A percentile compares a stretch with the other conserved stretches of the same genome.
Evolutionary conservation across 2,329 filamentous ascomycete species (phyloP).

Genomic region (Celoporthe dispersa): DNA sequence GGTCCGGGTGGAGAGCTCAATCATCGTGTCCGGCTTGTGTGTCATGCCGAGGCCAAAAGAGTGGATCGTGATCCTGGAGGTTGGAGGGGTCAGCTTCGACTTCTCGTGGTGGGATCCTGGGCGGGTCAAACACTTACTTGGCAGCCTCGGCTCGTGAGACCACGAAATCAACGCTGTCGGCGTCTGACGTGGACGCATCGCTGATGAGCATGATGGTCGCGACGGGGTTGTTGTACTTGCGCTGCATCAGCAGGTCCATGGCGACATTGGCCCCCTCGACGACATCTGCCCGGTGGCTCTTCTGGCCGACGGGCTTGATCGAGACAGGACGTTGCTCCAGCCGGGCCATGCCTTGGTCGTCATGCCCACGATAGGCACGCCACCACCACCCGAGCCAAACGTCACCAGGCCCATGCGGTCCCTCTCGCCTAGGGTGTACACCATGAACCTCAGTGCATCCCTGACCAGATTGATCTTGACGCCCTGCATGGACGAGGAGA

Average conservation of each 20-base stretch:
- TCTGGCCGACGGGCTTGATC: conserved; percentile 92
- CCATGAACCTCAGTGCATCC: conserved; percentile 90
- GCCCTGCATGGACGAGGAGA: conserved; percentile 99
- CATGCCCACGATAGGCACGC: conserved; percentile 96
- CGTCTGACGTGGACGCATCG: conserved; percentile 92
- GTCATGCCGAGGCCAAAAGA: conserved; percentile 96
- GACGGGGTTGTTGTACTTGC: conserved; percentile 93
- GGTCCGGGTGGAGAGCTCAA: conserved; percentile 91
- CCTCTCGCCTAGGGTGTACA: conserved; percentile 84
- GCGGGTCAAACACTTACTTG: conserved; percentile 67
- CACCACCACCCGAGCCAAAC: conserved; percentile 91
- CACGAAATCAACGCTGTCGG: conserved; percentile 96
- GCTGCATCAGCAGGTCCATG: conserved; percentile 98
- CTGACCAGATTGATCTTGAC: conserved; percentile 94
- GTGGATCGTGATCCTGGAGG: conserved; percentile 82
- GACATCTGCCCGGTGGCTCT: conserved; percentile 93
- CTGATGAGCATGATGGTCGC: conserved; percentile 96
- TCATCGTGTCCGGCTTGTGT: conserved; percentile 98
- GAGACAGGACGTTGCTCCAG: conserved; percentile 87
- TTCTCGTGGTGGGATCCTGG: background rate
- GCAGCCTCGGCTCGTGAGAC: conserved; percentile 95
- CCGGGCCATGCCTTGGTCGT: conserved; percentile 93
- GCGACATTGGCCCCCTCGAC: conserved; percentile 97
- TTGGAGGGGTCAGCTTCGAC: conserved; percentile 33
- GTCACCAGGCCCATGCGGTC: conserved; percentile 98